Evolutionary conservation across 495 filamentous ascomycete species (phyloP).

Genomic region (Daldinia childiae): DNA sequence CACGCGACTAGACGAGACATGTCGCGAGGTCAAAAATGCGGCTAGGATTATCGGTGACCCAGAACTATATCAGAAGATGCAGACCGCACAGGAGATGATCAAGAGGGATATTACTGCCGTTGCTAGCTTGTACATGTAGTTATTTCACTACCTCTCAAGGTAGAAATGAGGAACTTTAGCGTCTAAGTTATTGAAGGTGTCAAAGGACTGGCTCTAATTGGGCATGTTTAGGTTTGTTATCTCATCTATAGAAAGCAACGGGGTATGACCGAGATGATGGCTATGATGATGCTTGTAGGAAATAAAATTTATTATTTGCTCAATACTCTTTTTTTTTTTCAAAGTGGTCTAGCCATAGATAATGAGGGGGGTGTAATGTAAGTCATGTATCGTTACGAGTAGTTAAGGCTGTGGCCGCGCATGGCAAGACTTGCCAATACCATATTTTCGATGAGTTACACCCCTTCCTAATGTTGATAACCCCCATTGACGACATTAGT

Average conservation of each 20-base stretch:
- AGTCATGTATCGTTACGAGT: neutral
- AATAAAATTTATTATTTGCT: slow-evolving; percentile 2
- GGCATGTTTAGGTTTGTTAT: neutral
- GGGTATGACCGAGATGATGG: neutral
- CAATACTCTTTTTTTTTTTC: neutral
- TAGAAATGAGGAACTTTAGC: neutral
- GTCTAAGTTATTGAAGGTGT: neutral
- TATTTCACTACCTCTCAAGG: neutral
- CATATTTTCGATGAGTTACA: no score
- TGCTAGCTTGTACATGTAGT: slow-evolving; percentile 81
- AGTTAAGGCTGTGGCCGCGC: neutral
- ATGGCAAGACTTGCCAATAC: no score
- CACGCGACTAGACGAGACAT: slow-evolving; percentile 92
- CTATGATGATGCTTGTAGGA: neutral
- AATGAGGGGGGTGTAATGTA: neutral
- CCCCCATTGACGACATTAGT: no score
- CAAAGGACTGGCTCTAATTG: neutral
- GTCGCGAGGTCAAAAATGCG: slow-evolving; percentile 96
- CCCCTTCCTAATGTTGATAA: no score
- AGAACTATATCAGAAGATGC: slow-evolving; percentile 92
- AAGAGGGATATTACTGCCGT: slow-evolving; percentile 94
- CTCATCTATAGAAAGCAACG: neutral
- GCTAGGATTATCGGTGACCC: slow-evolving; percentile 97
- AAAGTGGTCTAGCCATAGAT: neutral
- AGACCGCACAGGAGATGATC: slow-evolving; percentile 94